Percentiles rank a stretch among this genome's conserved stretches.
Conservation (phyloP, 1,139 yeast species). For the Suhomyces ambrosiae region DNA sequence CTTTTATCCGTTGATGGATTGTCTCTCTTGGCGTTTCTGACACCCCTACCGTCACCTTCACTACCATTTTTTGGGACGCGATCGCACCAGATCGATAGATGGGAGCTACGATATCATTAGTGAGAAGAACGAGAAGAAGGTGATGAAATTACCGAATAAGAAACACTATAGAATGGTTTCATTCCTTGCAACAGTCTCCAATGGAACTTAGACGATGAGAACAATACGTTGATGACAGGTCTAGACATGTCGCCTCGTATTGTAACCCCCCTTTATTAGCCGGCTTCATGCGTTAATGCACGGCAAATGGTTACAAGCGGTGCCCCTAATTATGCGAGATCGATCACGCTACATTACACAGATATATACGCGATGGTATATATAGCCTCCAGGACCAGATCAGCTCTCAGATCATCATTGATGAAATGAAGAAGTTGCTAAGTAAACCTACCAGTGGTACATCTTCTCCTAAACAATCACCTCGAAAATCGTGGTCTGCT, state of each 20-base stretch:
- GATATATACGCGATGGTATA: neutral
- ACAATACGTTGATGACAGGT: no score
- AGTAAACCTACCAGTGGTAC: neutral
- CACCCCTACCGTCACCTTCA: neutral
- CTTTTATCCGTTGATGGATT: no score
- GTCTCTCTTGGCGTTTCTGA: neutral
- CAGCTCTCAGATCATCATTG: neutral
- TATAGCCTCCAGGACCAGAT: neutral
- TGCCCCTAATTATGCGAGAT: slow-evolving; percentile 1
- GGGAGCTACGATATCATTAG: no score
- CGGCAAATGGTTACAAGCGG: neutral
- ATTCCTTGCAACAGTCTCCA: no score
- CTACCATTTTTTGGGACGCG: neutral
- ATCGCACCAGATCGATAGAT: no score
- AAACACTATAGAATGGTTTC: no score
- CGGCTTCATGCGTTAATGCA: slow-evolving; percentile 2
- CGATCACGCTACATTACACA: neutral
- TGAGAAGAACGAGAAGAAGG: no score
- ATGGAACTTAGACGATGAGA: no score
- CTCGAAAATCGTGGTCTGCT: neutral
- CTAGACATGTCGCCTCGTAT: slow-evolving; percentile 1
- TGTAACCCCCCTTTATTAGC: neutral
- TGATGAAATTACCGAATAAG: no score
- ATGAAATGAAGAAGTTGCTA: neutral
- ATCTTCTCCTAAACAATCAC: neutral